A percentile compares a stretch with the other conserved stretches of the same genome.
Evolutionary conservation across 371 early-diverging fungal species (phyloP).

Genomic region (Mortierella sp.): DNA sequence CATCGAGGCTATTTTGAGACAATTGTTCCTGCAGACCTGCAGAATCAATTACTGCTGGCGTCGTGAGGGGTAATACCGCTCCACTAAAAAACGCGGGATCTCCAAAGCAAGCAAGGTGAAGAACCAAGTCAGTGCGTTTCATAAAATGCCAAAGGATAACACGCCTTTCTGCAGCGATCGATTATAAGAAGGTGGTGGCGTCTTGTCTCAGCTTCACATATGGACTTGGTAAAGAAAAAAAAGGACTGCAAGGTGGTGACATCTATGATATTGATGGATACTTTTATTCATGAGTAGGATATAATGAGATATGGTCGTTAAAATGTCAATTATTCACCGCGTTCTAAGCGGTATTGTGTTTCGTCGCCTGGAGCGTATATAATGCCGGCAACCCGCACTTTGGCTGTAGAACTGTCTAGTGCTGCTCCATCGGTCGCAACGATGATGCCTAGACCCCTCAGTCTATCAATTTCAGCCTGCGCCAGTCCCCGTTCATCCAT

Average conservation of each 20-base stretch:
- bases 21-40: too few relatives aligned
- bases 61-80: too few relatives aligned
- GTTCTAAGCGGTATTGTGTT: slow-evolving; percentile 38
- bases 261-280: not conserved
- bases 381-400: slow-evolving; percentile 27
- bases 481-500: slow-evolving; percentile 40
- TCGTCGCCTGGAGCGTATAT: slow-evolving; percentile 54
- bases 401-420: slow-evolving; percentile 23
- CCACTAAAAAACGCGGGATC: too few relatives aligned
- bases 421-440: slow-evolving; percentile 47
- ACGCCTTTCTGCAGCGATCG: too few relatives aligned
- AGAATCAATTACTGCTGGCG: too few relatives aligned
- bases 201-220: too few relatives aligned
- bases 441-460: slow-evolving; percentile 19
- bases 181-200: too few relatives aligned
- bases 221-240: not conserved
- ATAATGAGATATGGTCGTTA: not conserved
- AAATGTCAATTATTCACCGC: slow-evolving; percentile 23
- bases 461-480: slow-evolving; percentile 24
- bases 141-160: too few relatives aligned
- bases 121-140: too few relatives aligned
- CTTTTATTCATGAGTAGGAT: not conserved
- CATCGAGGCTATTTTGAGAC: too few relatives aligned
- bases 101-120: too few relatives aligned
- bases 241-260: not conserved